Percentiles rank a stretch among this genome's conserved stretches.
Conservation (phyloP, 169 alveolate species). For the Plasmodium falciparum region DNA sequence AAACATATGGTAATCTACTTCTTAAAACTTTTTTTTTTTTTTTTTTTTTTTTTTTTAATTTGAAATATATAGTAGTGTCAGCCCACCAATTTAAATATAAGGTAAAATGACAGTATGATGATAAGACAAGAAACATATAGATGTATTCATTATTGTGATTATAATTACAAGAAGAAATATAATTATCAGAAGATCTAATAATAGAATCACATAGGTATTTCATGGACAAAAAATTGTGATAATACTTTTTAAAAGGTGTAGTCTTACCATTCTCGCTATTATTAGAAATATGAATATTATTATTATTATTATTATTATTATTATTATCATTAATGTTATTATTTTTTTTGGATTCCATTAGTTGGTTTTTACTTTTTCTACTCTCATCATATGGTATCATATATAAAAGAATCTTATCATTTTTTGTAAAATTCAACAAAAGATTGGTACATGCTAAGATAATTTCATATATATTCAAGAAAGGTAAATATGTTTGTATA, state of each 20-base stretch:
- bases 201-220: slow-evolving; percentile 11
- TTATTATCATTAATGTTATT: no score
- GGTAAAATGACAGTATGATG: slow-evolving; percentile 46
- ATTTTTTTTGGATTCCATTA: no score
- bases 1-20: slow-evolving; percentile 35
- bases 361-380: no score
- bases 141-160: neutral
- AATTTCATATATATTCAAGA: slow-evolving; percentile 12
- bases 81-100: slow-evolving; percentile 66
- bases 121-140: slow-evolving; percentile 9
- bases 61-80: slow-evolving; percentile 26
- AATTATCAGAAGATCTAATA: slow-evolving; percentile 40
- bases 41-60: slow-evolving; percentile 31
- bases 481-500: slow-evolving; percentile 18
- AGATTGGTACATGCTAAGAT: slow-evolving; percentile 14
- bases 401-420: neutral
- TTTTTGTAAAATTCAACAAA: slow-evolving; percentile 22
- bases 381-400: no score
- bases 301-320: neutral
- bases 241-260: neutral
- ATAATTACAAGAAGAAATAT: slow-evolving; percentile 6
- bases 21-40: slow-evolving; percentile 6
- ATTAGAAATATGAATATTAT: neutral
- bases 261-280: neutral
- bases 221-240: slow-evolving; percentile 25